phyloP scores from a whole-genome alignment of 106 monocot species.

The Allium cepa region DNA sequence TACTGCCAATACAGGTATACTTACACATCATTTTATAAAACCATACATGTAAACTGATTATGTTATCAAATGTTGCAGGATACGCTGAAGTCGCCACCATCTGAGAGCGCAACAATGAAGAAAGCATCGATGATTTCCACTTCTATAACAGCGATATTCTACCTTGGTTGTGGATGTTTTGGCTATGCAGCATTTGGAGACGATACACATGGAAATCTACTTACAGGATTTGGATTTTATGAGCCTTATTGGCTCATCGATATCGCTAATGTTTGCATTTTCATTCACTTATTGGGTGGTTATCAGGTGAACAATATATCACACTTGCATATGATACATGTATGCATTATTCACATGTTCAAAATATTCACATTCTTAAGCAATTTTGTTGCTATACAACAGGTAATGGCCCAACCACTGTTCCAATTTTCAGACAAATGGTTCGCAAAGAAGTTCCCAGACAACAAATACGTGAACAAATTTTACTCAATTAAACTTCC shows the following conservation, averaged over 20 bases:
- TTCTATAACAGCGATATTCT: conserved; percentile 76
- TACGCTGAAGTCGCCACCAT: conserved; percentile 76
- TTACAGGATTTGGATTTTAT: conserved; percentile 92
- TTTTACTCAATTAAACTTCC: conserved; percentile 20
- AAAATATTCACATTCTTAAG: no score
- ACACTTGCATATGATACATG: no score
- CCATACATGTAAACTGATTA: neutral
- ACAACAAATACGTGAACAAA: conserved; percentile 22
- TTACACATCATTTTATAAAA: neutral
- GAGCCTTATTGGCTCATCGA: conserved; percentile 89
- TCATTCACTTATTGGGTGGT: conserved; percentile 78
- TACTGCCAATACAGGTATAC: conserved; percentile 73
- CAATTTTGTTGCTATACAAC: no score
- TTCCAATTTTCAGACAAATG: conserved; percentile 33
- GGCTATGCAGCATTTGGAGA: conserved; percentile 94
- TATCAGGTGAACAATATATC: conserved; percentile 56
- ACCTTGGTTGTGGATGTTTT: conserved; percentile 86
- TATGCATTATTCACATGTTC: no score
- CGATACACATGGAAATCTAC: conserved; percentile 77
- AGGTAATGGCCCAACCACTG: conserved; percentile 32
- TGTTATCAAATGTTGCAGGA: conserved; percentile 27
- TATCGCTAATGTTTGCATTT: conserved; percentile 78
- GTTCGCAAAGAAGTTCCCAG: conserved; percentile 25
- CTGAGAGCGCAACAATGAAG: conserved; percentile 82
- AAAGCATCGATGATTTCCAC: conserved; percentile 58